These are phyloP conservation scores for Rhodotorula sp. DNA, from an alignment of 1,284 basidiomycete genomes.

Conservation along the genomic window DNA sequence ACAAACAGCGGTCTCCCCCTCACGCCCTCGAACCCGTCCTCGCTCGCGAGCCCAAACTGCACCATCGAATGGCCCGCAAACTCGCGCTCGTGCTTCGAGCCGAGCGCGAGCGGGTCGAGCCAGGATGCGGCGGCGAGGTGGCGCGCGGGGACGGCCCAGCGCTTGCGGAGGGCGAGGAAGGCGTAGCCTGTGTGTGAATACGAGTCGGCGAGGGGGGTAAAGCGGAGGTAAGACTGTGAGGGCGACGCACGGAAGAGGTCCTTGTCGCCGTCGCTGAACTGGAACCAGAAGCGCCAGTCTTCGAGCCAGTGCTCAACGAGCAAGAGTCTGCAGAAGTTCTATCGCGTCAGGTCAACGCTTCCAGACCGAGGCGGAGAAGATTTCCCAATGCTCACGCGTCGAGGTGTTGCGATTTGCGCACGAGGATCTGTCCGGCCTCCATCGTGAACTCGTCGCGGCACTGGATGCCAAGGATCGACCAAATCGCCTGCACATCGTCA, in stretches of 20 bases:
- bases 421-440: conserved; percentile 56
- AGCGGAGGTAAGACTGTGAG: background rate
- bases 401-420: conserved; percentile 55
- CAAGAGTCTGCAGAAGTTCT: conserved; percentile 43
- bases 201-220: background rate
- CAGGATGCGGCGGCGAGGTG: conserved; percentile 53
- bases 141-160: conserved; percentile 57
- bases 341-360: background rate
- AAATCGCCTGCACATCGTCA: conserved; percentile 50
- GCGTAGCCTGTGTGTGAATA: conserved; percentile 45
- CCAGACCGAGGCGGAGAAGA: background rate
- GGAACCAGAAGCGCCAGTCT: conserved; percentile 54
- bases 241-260: conserved; percentile 54
- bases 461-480: conserved; percentile 55
- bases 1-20: conserved; percentile 50
- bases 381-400: conserved; percentile 46
- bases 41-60: conserved; percentile 49
- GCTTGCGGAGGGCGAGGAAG: conserved; percentile 55
- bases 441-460: conserved; percentile 58
- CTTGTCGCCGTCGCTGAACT: conserved; percentile 57
- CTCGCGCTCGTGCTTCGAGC: conserved; percentile 15
- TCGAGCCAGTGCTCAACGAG: conserved; percentile 55
- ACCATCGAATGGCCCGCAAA: conserved; percentile 52
- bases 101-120: conserved; percentile 44
- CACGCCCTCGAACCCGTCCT: conserved; percentile 42